Evolutionary conservation across 371 early-diverging fungal species (phyloP).

Genomic region (Lichtheimia ramosa): DNA sequence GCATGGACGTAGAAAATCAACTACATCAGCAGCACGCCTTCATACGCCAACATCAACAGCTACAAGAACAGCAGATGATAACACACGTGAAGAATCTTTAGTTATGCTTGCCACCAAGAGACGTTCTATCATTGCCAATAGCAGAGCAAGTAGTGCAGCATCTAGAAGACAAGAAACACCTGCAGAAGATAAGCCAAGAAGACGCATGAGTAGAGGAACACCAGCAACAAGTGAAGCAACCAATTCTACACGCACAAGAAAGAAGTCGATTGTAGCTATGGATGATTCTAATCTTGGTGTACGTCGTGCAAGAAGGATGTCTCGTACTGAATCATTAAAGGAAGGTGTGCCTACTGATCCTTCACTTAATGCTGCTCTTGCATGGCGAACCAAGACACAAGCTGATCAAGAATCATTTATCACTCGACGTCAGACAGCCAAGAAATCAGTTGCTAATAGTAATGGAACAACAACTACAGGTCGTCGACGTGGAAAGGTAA

Average conservation of each 20-base stretch:
- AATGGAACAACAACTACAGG: not conserved
- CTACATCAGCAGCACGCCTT: slow-evolving; percentile 3
- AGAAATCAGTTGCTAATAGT: not conserved
- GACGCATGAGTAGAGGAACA: slow-evolving; percentile 9
- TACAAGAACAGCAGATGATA: not conserved
- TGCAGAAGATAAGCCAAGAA: slow-evolving; percentile 7
- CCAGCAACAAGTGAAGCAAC: not conserved
- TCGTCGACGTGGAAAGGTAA: slow-evolving; percentile 44
- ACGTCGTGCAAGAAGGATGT: slow-evolving; percentile 21
- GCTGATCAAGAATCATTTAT: slow-evolving; percentile 14
- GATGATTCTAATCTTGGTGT: slow-evolving; percentile 12
- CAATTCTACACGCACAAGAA: slow-evolving; percentile 8
- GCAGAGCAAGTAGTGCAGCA: slow-evolving; percentile 15
- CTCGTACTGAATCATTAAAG: slow-evolving; percentile 41
- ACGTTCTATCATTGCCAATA: slow-evolving; percentile 12
- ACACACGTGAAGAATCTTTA: slow-evolving; percentile 15
- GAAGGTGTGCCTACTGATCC: slow-evolving; percentile 41
- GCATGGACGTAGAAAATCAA: slow-evolving; percentile 17
- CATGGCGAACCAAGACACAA: slow-evolving; percentile 25
- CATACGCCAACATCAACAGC: not conserved
- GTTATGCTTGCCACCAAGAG: slow-evolving; percentile 19
- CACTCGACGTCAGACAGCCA: not conserved
- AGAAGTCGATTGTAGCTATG: slow-evolving; percentile 19
- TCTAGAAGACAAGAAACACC: slow-evolving; percentile 7
- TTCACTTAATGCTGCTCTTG: slow-evolving; percentile 23